Percentiles rank a stretch among this genome's conserved stretches.
Evolutionary conservation across 2,329 filamentous ascomycete species (phyloP).

Genomic region (Aplosporella prunicola): DNA sequence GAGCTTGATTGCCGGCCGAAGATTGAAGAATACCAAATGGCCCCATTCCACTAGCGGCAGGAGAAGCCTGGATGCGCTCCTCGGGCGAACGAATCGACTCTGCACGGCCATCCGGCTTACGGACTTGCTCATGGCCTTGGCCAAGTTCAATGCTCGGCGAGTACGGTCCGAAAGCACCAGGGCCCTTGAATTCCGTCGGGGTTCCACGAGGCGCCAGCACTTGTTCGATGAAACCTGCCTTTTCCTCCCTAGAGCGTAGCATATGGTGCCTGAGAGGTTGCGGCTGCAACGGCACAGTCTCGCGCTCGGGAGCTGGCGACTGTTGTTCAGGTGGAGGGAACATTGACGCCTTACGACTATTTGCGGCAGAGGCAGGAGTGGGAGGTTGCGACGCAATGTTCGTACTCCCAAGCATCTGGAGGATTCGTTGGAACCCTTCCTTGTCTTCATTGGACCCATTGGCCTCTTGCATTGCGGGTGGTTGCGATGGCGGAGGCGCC

Average conservation of each 20-base stretch:
- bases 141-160: constrained; percentile 23
- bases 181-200: constrained; percentile 21
- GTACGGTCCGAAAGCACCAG: constrained; percentile 24
- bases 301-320: constrained; percentile 7
- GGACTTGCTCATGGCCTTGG: constrained; percentile 22
- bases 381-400: constrained; percentile 17
- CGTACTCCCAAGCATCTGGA: constrained; percentile 64
- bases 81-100: constrained; percentile 6
- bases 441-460: constrained; percentile 57
- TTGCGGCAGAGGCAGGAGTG: neutral
- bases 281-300: constrained; percentile 8
- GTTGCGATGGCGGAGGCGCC: neutral
- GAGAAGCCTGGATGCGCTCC: constrained; percentile 4
- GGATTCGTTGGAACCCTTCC: constrained; percentile 72
- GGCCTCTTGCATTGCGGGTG: constrained; percentile 10
- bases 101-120: constrained; percentile 5
- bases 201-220: constrained; percentile 25
- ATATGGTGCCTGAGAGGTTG: constrained; percentile 15
- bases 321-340: constrained; percentile 4
- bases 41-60: constrained; percentile 3
- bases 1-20: neutral
- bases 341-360: constrained; percentile 2
- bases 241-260: constrained; percentile 25
- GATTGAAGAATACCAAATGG: constrained; percentile 8
- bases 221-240: constrained; percentile 24